Conservation (phyloP, 495 filamentous ascomycete species). For the Patellaria atrata region DNA sequence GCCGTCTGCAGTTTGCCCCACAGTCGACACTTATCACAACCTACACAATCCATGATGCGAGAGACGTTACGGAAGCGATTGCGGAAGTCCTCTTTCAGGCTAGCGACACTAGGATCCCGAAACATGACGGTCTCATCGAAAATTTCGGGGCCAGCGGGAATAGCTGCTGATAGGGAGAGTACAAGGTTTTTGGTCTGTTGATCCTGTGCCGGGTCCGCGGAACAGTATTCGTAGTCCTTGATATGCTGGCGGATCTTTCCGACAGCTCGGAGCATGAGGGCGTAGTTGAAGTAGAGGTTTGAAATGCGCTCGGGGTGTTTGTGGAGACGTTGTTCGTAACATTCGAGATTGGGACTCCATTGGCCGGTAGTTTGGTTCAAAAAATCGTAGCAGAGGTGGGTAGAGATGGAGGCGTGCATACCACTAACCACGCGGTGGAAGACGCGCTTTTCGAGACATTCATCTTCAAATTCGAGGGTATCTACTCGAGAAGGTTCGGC, state of each 20-base stretch:
- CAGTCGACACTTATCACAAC: constrained; percentile 94
- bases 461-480: constrained; percentile 63
- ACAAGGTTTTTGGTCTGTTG: constrained; percentile 64
- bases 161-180: constrained; percentile 48
- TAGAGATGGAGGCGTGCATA: constrained; percentile 95
- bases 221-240: constrained; percentile 77
- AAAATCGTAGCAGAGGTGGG: constrained; percentile 93
- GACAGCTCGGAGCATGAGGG: constrained; percentile 75
- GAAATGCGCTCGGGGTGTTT: constrained; percentile 79
- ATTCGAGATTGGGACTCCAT: constrained; percentile 84
- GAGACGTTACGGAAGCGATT: constrained; percentile 94
- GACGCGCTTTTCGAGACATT: constrained; percentile 92
- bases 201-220: constrained; percentile 69
- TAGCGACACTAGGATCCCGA: constrained; percentile 48
- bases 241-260: constrained; percentile 82
- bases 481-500: constrained; percentile 32
- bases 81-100: constrained; percentile 90
- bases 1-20: constrained; percentile 98
- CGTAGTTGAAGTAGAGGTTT: constrained; percentile 98
- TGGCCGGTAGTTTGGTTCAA: constrained; percentile 87
- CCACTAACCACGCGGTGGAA: constrained; percentile 90
- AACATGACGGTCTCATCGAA: constrained; percentile 97
- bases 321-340: constrained; percentile 75
- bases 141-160: constrained; percentile 55
- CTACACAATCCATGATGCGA: constrained; percentile 95